Percentiles rank a stretch among this genome's conserved stretches.
Conservation (phyloP, 805 yeast species). For the Candida morakotiae region DNA sequence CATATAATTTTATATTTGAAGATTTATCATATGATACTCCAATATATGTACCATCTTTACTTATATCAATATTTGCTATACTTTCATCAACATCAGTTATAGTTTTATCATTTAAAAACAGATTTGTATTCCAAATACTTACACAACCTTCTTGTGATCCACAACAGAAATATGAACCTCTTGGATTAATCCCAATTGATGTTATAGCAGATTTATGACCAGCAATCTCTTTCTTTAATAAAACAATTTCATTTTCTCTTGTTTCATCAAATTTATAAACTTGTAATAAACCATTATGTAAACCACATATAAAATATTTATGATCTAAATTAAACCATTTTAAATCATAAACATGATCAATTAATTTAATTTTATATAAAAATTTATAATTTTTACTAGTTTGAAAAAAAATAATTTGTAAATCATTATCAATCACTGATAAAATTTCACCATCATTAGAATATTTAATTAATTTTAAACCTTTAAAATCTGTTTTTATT, state of each 20-base stretch:
- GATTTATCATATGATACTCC: constrained; percentile 42
- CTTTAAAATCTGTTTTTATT: constrained; percentile 18
- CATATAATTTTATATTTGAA: constrained; percentile 39
- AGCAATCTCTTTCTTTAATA: constrained; percentile 17
- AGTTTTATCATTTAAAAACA: constrained; percentile 33
- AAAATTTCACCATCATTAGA: constrained; percentile 46
- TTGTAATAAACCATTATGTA: constrained; percentile 43
- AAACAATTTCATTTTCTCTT: constrained; percentile 7
- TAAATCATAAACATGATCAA: constrained; percentile 34
- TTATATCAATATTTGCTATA: constrained; percentile 33
- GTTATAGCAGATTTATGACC: constrained; percentile 51
- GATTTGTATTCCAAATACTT: constrained; percentile 44
- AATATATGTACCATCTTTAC: constrained; percentile 44
- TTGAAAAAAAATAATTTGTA: constrained; percentile 32
- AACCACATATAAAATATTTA: constrained; percentile 32
- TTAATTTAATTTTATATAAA: constrained; percentile 18
- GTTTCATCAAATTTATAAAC: constrained; percentile 18
- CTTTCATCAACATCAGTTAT: constrained; percentile 42
- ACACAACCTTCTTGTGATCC: constrained; percentile 59
- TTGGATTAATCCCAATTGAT: constrained; percentile 46
- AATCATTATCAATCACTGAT: constrained; percentile 39
- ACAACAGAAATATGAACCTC: constrained; percentile 45
- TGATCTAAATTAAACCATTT: constrained; percentile 45
- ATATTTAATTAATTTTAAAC: constrained; percentile 26
- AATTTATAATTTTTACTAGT: constrained; percentile 25